A percentile compares a stretch with the other conserved stretches of the same genome.
phyloP scores from a whole-genome alignment of 139 green algal genomes.

The Chlorella sorokiniana region DNA sequence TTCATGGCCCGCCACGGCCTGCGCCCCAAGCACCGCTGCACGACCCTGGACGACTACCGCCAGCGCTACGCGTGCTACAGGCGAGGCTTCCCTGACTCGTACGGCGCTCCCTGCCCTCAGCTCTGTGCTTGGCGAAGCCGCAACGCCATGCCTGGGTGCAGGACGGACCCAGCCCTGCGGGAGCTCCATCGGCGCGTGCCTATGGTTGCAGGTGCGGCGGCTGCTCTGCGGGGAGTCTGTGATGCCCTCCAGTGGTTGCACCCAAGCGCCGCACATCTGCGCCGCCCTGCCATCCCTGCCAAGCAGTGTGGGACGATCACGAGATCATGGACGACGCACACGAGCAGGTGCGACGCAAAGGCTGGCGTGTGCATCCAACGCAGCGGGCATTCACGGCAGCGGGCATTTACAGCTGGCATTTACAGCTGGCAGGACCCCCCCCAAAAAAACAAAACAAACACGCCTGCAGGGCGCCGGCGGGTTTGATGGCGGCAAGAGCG shows the following conservation, averaged over 20 bases:
- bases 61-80: slow-evolving; percentile 40
- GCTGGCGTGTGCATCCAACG: too few species aligned
- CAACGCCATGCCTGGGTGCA: slow-evolving; percentile 1
- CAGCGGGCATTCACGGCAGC: neutral
- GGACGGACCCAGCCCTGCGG: slow-evolving; percentile 26
- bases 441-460: neutral
- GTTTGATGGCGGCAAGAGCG: neutral
- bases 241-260: neutral
- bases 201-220: neutral
- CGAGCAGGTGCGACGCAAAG: neutral
- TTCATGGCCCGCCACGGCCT: slow-evolving; percentile 23
- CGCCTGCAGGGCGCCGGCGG: neutral
- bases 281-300: neutral
- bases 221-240: neutral
- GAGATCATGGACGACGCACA: slow-evolving; percentile 12
- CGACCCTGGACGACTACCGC: slow-evolving; percentile 30
- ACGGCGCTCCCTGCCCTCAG: neutral
- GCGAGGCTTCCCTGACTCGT: neutral
- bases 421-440: too few species aligned
- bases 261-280: too few species aligned
- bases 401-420: neutral
- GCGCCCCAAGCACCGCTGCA: slow-evolving; percentile 36
- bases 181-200: slow-evolving; percentile 31
- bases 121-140: neutral
- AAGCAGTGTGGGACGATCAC: slow-evolving; percentile 35